A percentile compares a stretch with the other conserved stretches of the same genome.
phyloP scores from a whole-genome alignment of 192 early-diverging fungal genomes.

The Spinellus fusiger region DNA sequence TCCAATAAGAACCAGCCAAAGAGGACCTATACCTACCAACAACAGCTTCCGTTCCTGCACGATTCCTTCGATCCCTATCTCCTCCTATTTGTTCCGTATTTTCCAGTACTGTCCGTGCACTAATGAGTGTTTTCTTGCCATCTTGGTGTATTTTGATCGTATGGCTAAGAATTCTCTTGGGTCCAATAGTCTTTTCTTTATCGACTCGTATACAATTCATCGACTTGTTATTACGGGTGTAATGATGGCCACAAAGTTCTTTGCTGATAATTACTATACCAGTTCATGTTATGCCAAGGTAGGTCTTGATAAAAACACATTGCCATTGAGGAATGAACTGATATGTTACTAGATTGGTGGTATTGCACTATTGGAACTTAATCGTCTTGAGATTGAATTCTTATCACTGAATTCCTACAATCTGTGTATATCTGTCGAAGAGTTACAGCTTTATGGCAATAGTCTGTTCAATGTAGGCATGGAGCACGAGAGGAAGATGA shows the following conservation, averaged over 20 bases:
- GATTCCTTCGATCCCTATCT: slow-evolving; percentile 81
- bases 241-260: slow-evolving; percentile 86
- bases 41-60: slow-evolving; percentile 87
- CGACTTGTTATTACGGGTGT: slow-evolving; percentile 84
- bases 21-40: slow-evolving; percentile 26
- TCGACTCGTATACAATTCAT: slow-evolving; percentile 86
- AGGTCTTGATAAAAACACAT: slow-evolving; percentile 8
- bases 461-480: slow-evolving; percentile 45
- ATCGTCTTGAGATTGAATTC: slow-evolving; percentile 84
- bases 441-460: slow-evolving; percentile 70
- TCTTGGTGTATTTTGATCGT: slow-evolving; percentile 83
- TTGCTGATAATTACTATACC: slow-evolving; percentile 88
- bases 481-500: background rate
- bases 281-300: slow-evolving; percentile 83
- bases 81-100: slow-evolving; percentile 75
- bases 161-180: slow-evolving; percentile 55
- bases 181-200: slow-evolving; percentile 46
- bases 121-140: slow-evolving; percentile 80
- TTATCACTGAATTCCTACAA: slow-evolving; percentile 75
- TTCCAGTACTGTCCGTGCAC: slow-evolving; percentile 88
- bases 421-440: slow-evolving; percentile 64
- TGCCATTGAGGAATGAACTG: background rate
- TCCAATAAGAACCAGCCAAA: slow-evolving; percentile 7
- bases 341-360: slow-evolving; percentile 59
- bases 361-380: slow-evolving; percentile 76